Evolutionary conservation across 148 eudicot genomes (phyloP), one percentile per base, ranked within the genome.

Genomic region (Fagopyrum esculentum): DNA sequence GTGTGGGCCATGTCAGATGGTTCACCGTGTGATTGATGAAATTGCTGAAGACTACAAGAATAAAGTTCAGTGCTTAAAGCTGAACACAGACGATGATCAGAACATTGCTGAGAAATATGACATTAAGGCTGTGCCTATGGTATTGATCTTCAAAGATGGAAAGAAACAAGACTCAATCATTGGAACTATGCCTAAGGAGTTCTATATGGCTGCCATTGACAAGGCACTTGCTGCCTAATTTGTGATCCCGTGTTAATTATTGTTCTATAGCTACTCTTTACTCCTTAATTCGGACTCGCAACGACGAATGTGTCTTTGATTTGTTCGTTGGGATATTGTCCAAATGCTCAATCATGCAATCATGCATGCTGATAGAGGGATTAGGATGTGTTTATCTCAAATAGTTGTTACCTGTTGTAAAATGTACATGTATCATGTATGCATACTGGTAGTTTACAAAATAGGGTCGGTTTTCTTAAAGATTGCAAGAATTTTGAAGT

Each of bases 1-100:
- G 98, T 95, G 97, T 56, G 98, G 96, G n/a, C 97, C 98, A 15
- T 92, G 98, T 83, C 82, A 84, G 78, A 95, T 95, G 98, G 97
- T 95, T 71, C 98, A 92, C 77, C 89, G 98, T 47, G 91, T 92
- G 76, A 90, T 95, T 6, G 92, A 95, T 69, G 98, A 95, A 84
- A 87, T 95, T 51, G 91, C 98, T 4, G 50, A 48, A 7, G 98
- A 92, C 66, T 95, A 90, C 61, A 78, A 84, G 54, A 96, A 90
- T 12, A 85, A 84, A 77, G 55, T 95, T 30, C 84, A 87, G 49
- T 92, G 92, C 83, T 90, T 82, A 13, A 82, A 87, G 40, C 84
- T 95, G 35, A 77, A 92, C 43, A 85, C 93, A 0, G 98, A 95
- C 80, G 77, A 57, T 13, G 92, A 95, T 56, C 49, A 54, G 19